Percentiles rank a stretch among this genome's conserved stretches.
phyloP scores from a whole-genome alignment of 805 yeast species.

The Candida piceae region DNA sequence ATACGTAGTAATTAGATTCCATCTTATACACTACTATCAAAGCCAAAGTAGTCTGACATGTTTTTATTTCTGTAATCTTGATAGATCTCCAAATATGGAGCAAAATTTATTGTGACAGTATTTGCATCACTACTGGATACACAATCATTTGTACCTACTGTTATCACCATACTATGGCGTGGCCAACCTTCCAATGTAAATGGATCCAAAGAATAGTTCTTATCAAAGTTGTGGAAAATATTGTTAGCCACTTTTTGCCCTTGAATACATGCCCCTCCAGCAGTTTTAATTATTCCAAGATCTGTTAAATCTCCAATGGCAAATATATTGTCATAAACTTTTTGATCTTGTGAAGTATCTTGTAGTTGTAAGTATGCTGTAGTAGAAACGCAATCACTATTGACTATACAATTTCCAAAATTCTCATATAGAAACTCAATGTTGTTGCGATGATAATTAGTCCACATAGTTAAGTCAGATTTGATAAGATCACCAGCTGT shows the following conservation, averaged over 20 bases:
- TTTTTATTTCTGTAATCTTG: constrained; percentile 11
- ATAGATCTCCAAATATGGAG: constrained; percentile 10
- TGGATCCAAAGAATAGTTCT: not conserved
- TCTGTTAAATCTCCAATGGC: constrained; percentile 15
- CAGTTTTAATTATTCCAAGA: constrained; percentile 10
- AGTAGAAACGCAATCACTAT: constrained; percentile 10
- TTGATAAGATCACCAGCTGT: constrained; percentile 7
- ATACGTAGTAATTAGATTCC: too few species aligned
- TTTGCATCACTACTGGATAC: constrained; percentile 7
- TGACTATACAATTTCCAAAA: constrained; percentile 5
- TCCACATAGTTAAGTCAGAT: constrained; percentile 12
- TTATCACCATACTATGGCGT: constrained; percentile 6
- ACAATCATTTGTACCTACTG: constrained; percentile 10
- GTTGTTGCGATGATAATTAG: constrained; percentile 11
- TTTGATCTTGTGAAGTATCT: not conserved
- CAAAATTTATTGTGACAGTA: constrained; percentile 5
- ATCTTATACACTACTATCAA: not conserved
- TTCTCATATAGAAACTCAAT: constrained; percentile 5
- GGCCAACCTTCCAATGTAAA: constrained; percentile 3
- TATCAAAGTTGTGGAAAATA: constrained; percentile 2
- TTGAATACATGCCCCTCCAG: constrained; percentile 15
- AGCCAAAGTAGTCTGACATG: constrained; percentile 6
- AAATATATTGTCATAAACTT: constrained; percentile 8
- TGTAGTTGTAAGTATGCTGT: constrained; percentile 7
- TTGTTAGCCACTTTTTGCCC: constrained; percentile 9